These are phyloP conservation scores for Pistacia atlantica DNA, from an alignment of 345 rosid genomes.

Conservation along the genomic window DNA sequence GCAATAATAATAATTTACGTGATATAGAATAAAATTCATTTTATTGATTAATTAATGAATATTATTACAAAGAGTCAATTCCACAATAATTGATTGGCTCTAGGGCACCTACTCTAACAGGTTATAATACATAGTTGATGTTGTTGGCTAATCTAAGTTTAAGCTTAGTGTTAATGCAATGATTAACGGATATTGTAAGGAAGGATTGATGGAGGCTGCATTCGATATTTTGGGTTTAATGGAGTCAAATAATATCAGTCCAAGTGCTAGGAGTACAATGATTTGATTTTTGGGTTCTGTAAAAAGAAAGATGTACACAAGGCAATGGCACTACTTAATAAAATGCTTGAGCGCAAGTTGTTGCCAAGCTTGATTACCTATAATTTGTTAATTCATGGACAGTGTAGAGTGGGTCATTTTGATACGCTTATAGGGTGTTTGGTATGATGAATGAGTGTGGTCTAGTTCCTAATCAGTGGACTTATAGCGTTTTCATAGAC, in stretches of 20 bases:
- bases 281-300: slow-evolving; percentile 70
- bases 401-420: slow-evolving; percentile 34
- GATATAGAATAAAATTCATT: too few relatives aligned
- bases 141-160: not conserved
- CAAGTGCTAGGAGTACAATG: slow-evolving; percentile 81
- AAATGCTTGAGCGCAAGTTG: slow-evolving; percentile 59
- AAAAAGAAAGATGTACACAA: slow-evolving; percentile 66
- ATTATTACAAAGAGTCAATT: too few relatives aligned
- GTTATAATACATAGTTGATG: too few relatives aligned
- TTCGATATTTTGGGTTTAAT: slow-evolving; percentile 65
- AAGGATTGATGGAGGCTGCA: slow-evolving; percentile 62
- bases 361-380: slow-evolving; percentile 60
- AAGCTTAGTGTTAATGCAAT: slow-evolving; percentile 71
- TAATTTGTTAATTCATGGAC: slow-evolving; percentile 74
- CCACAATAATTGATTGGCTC: too few relatives aligned
- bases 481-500: too few relatives aligned
- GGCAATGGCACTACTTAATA: slow-evolving; percentile 70
- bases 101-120: too few relatives aligned
- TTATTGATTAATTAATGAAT: too few relatives aligned
- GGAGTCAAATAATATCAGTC: slow-evolving; percentile 54
- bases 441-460: too few relatives aligned
- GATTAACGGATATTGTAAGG: slow-evolving; percentile 80
- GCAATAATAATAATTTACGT: too few relatives aligned
- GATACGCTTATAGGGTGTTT: too few relatives aligned
- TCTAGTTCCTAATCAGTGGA: too few relatives aligned